Conservation (phyloP, 2,329 filamentous ascomycete genomes). For the Aureobasidium sp. region DNA sequence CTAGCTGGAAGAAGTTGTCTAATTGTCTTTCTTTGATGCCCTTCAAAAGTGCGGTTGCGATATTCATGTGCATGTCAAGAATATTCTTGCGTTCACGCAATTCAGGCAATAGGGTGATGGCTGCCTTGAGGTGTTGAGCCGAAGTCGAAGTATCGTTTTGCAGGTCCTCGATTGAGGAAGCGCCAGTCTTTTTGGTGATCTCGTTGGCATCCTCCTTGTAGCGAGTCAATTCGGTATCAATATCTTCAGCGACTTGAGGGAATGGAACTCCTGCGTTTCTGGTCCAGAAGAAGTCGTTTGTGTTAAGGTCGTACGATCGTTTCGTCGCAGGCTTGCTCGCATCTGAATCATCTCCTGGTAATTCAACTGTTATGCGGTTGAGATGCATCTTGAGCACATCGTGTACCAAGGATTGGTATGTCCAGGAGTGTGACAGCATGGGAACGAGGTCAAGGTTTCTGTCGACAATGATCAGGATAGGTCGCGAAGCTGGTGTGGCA, state of each 20-base stretch:
- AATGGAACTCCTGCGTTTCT: conserved; percentile 88
- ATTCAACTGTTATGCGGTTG: conserved; percentile 90
- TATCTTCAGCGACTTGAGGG: conserved; percentile 92
- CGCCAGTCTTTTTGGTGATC: conserved; percentile 90
- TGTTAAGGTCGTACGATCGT: conserved; percentile 81
- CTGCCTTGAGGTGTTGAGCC: conserved; percentile 90
- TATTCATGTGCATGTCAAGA: conserved; percentile 99
- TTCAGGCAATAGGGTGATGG: conserved; percentile 87
- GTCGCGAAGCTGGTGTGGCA: conserved; percentile 65
- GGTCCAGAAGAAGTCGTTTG: conserved; percentile 94
- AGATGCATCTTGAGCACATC: conserved; percentile 73
- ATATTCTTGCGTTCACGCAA: conserved; percentile 85
- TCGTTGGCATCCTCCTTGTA: conserved; percentile 95
- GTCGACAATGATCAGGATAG: conserved; percentile 88
- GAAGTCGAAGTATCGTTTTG: conserved; percentile 83
- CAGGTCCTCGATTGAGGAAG: conserved; percentile 84
- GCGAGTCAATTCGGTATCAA: conserved; percentile 83
- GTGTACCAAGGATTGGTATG: conserved; percentile 77
- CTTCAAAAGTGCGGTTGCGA: conserved; percentile 68
- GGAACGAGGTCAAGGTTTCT: conserved; percentile 92
- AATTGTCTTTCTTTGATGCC: conserved; percentile 93
- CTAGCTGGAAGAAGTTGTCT: conserved; percentile 92
- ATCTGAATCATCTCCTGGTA: conserved; percentile 68
- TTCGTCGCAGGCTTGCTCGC: conserved; percentile 67
- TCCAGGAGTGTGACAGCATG: conserved; percentile 98